A percentile compares a stretch with the other conserved stretches of the same genome.
phyloP scores from a whole-genome alignment of 441 rosid species.

The Eugenia klotzschiana region DNA sequence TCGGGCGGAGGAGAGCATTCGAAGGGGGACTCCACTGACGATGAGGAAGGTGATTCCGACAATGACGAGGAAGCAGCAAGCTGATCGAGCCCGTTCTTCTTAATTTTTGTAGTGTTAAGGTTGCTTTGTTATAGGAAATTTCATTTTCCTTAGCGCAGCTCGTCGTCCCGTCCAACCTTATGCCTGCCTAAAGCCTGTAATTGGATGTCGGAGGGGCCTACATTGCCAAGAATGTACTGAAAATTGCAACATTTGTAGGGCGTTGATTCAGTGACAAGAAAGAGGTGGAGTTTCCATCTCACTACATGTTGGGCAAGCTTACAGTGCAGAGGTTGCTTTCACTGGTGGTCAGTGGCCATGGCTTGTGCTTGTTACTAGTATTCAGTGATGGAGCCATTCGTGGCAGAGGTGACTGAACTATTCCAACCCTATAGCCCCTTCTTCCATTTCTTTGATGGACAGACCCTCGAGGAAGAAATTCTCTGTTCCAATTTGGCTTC shows the following conservation, averaged over 20 bases:
- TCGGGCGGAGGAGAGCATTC: constrained; percentile 25
- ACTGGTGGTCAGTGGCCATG: neutral
- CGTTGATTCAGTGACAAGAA: neutral
- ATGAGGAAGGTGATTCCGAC: constrained; percentile 29
- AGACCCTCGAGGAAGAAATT: neutral
- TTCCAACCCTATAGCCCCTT: neutral
- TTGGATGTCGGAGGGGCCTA: neutral
- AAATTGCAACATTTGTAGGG: neutral
- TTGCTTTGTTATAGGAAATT: neutral
- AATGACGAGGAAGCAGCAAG: constrained; percentile 13
- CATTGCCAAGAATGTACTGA: neutral
- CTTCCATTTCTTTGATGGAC: neutral
- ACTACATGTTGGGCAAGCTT: neutral
- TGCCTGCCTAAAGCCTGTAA: too few relatives aligned
- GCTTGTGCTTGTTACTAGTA: neutral
- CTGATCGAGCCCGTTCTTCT: neutral
- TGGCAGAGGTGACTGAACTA: neutral
- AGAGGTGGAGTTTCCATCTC: neutral
- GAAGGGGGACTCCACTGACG: constrained; percentile 24
- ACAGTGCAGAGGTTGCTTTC: neutral
- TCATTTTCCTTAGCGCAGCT: neutral
- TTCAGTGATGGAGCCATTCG: neutral
- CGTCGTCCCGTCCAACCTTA: neutral
- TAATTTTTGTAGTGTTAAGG: neutral
- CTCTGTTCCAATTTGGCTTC: neutral